Conservation (phyloP, 2,329 filamentous ascomycete species). For the Epichloe brachyelytri region DNA sequence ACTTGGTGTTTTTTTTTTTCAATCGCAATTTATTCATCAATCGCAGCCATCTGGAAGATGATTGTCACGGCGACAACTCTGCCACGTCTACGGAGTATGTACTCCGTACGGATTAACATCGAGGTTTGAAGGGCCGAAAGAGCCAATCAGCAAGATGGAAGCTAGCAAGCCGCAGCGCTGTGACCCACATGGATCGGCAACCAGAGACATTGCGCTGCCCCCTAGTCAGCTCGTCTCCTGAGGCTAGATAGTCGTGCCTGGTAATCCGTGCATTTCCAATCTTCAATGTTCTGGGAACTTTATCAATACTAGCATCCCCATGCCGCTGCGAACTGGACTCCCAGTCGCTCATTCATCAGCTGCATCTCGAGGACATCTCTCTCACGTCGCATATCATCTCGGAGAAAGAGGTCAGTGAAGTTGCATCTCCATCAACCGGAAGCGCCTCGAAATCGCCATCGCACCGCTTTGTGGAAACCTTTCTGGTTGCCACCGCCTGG, state of each 20-base stretch:
- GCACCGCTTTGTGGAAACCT: background rate
- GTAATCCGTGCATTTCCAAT: too few relatives aligned
- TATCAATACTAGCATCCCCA: background rate
- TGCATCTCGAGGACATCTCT: background rate
- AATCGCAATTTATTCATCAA: too few relatives aligned
- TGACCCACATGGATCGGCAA: background rate
- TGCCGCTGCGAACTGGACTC: background rate
- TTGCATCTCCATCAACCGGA: background rate
- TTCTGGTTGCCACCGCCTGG: background rate
- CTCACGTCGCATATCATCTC: background rate
- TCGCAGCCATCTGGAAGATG: too few relatives aligned
- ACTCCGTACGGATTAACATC: too few relatives aligned
- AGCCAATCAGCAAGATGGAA: background rate
- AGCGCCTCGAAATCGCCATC: background rate
- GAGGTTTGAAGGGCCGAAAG: background rate
- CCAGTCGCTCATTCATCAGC: background rate
- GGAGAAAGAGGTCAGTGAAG: background rate
- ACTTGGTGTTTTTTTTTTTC: background rate
- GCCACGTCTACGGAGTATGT: too few relatives aligned
- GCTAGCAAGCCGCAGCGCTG: background rate
- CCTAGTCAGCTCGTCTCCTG: background rate
- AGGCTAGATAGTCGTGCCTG: background rate
- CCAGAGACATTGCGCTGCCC: background rate
- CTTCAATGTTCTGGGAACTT: background rate
- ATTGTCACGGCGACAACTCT: too few relatives aligned